Base-by-base conservation (phyloP, 1,139 yeast genomes). In the Blastobotrys arbuscula region DNA sequence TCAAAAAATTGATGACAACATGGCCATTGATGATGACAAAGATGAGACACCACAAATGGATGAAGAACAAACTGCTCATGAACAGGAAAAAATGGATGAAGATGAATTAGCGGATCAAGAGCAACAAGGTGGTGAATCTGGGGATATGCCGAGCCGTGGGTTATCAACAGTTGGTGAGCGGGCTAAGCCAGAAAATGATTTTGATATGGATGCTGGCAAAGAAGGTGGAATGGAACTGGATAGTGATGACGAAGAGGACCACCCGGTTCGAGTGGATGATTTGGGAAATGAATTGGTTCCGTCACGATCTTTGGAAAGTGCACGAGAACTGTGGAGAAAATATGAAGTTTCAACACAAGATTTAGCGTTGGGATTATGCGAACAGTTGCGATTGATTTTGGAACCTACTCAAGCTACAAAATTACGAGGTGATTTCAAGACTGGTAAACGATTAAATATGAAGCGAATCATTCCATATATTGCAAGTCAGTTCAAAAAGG, bases 361-460 rank as follows among this genome's bases (percentile, higher is more conserved):
- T 56, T 71, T 94, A 42, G 86, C 97, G 1, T 80, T 95, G 2
- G 82, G 89, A 23, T 73, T 94, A 43, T 84, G 96, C 65, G 99
- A 94, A 68, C 98, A 94, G 67, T 74, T 94, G 54, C 77, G 98
- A 45, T 76, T 94, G 54, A 92, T 94, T 61, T 73, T 94, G 59
- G 98, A 92, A 63, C 99, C 99, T 5, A 92, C 98, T 0, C 73
- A 87, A 54, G 95, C 97, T 13, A 92, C 98, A 2, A 92, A 92
- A 65, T 74, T 94, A 51, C 81, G 80, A 55, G 99, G 99, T 60
- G 98, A 94, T 66, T 94, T 88, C 69, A 89, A 90, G 68, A 90
- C 97, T 1, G 99, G 99, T 66, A 94, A 94, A 67, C 76, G 98
- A 57, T 77, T 94, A 62, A 94, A 94, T 68, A 90, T 94, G 97